Evolutionary conservation across 1,284 basidiomycete genomes (phyloP).

Genomic region (Trametes pubescens): DNA sequence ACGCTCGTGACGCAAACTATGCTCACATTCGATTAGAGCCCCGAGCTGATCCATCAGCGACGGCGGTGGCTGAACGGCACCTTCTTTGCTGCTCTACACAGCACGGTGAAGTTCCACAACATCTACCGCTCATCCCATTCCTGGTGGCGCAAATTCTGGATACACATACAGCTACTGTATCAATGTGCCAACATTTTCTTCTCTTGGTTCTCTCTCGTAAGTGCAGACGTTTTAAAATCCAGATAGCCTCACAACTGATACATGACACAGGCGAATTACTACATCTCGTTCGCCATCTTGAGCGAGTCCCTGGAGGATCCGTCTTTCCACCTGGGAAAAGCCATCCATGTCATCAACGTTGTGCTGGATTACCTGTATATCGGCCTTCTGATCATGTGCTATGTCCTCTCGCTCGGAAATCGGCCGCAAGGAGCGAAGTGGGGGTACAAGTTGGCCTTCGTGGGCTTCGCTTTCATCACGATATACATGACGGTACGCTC

Average conservation of each 20-base stretch:
- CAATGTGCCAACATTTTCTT: constrained; percentile 92
- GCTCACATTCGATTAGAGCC: constrained; percentile 55
- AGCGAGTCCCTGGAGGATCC: constrained; percentile 74
- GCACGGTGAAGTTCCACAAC: constrained; percentile 90
- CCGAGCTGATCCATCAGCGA: constrained; percentile 92
- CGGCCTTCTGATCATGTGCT: constrained; percentile 88
- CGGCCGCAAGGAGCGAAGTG: constrained; percentile 89
- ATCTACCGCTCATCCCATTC: constrained; percentile 91
- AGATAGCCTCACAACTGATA: neutral
- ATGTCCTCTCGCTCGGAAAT: constrained; percentile 92
- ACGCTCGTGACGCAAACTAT: neutral
- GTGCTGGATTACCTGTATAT: constrained; percentile 90
- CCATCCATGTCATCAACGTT: constrained; percentile 78
- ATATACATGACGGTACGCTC: constrained; percentile 87
- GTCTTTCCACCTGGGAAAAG: constrained; percentile 59
- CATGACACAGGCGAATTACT: constrained; percentile 79
- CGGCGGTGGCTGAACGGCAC: constrained; percentile 97
- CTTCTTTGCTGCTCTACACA: constrained; percentile 95
- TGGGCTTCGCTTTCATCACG: constrained; percentile 90
- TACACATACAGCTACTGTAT: constrained; percentile 94
- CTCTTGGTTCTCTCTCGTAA: constrained; percentile 89
- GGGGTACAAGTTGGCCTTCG: constrained; percentile 81
- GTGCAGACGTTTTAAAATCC: constrained; percentile 33
- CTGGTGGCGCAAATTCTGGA: constrained; percentile 89
- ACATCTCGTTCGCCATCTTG: constrained; percentile 87